phyloP scores from a whole-genome alignment of 1,284 basidiomycete genomes.

The Ganoderma lingzhi region DNA sequence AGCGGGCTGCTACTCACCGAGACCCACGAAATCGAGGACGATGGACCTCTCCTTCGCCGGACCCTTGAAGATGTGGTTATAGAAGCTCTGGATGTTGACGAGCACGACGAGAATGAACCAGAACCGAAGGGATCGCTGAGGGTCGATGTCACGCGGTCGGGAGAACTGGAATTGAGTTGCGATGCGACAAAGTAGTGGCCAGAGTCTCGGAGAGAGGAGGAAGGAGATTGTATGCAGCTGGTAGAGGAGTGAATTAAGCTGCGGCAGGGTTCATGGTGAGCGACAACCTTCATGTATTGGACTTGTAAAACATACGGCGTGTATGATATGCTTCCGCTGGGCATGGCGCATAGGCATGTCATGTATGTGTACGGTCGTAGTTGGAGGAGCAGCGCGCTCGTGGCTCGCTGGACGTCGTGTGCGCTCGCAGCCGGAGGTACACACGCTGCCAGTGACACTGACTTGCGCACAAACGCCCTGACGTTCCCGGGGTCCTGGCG shows the following conservation, averaged over 20 bases:
- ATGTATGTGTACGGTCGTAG: constrained; percentile 48
- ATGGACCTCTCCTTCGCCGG: constrained; percentile 62
- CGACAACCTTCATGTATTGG: too few species aligned
- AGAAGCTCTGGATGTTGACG: constrained; percentile 66
- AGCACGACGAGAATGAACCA: constrained; percentile 66
- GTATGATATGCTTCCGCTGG: constrained; percentile 79
- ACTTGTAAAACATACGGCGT: constrained; percentile 59
- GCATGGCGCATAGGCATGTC: constrained; percentile 78
- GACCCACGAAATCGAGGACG: constrained; percentile 79
- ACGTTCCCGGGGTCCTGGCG: constrained; percentile 26
- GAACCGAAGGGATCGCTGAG: constrained; percentile 66
- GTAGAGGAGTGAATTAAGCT: constrained; percentile 77
- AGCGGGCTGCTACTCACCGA: constrained; percentile 57
- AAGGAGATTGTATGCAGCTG: constrained; percentile 79
- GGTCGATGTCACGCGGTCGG: constrained; percentile 69
- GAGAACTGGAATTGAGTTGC: constrained; percentile 70
- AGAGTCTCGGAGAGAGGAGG: constrained; percentile 73
- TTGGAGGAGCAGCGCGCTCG: constrained; percentile 16
- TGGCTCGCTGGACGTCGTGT: constrained; percentile 17
- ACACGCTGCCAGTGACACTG: constrained; percentile 7
- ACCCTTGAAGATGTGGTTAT: constrained; percentile 62
- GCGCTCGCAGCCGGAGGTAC: constrained; percentile 16
- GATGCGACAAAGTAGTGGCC: constrained; percentile 62
- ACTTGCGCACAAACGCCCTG: background rate
- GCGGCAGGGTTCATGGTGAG: constrained; percentile 9